Base-by-base conservation (phyloP, 1,284 basidiomycete genomes). In the Marasmius tenuissimus region DNA sequence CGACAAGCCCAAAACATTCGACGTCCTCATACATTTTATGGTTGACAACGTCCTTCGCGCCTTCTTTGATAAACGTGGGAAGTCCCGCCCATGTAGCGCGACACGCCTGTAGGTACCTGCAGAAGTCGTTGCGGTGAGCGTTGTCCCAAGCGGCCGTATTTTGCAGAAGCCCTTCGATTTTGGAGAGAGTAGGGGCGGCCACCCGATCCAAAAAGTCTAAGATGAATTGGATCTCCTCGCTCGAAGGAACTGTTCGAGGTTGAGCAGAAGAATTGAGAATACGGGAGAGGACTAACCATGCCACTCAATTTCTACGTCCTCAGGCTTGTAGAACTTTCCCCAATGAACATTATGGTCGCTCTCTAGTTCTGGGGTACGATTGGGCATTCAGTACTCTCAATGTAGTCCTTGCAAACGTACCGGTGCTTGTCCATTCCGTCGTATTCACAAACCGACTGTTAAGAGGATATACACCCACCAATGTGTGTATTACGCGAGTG, bases 111-210 rank as follows among this genome's bases (percentile, higher is more conserved):
- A 92, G 74, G 68, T 85, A 87, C 83, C 97, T 87, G 75, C 96
- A 98, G 72, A 98, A 97, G 74, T 98, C 96, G 73, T 97, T 98
- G 37, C 92, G 87, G 77, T 89, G 88, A 18, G 86, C 80, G 61
- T 81, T 87, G 69, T 93, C 86, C 86, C 92, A 92, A 38, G 71
- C 81, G 16, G 77, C 75, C 11, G 84, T 82, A 5, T 77, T 81
- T 11, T 78, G 76, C 9, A 93, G 75, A 14, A 97, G 78, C 5
- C 68, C 67, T 56, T 95, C 91, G 1, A 98, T 79, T 59, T 83
- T 85, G 61, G 86, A 80, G 33, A 97, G 72, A 0, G 86, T 79
- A 1, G 93, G 93, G 6, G 79, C 74, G 33, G 86, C 85, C 14
- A 96, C 81, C 50, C 83, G 78, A 59, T 93, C 87, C 20, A 97